These are phyloP conservation scores for Fusarium buxicola DNA, from an alignment of 2,329 filamentous ascomycete species.

Conservation along the genomic window DNA sequence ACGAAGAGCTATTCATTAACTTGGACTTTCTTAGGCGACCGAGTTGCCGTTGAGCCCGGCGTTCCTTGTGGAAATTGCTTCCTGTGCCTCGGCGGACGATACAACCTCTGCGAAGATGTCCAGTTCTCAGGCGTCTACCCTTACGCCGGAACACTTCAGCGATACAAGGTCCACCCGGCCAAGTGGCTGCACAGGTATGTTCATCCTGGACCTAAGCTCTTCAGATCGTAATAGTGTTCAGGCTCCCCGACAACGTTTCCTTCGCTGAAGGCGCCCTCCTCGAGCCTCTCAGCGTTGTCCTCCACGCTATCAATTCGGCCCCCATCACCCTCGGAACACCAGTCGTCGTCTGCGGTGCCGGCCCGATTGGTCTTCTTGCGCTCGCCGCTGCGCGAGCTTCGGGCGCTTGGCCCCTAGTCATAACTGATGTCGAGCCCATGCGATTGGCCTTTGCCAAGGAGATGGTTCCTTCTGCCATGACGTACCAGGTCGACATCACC, in stretches of 20 bases:
- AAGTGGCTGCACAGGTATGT: slow-evolving; percentile 66
- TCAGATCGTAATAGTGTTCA: slow-evolving; percentile 10
- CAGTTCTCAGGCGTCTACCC: slow-evolving; percentile 72
- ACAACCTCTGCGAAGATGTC: slow-evolving; percentile 73
- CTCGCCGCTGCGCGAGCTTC: slow-evolving; percentile 69
- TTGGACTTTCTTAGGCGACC: slow-evolving; percentile 59
- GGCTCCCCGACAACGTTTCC: slow-evolving; percentile 65
- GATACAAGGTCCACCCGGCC: slow-evolving; percentile 71
- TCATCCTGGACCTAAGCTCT: background rate
- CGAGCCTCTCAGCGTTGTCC: slow-evolving; percentile 72
- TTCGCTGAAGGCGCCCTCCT: slow-evolving; percentile 72
- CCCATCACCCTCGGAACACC: slow-evolving; percentile 66
- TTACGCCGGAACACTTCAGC: slow-evolving; percentile 68
- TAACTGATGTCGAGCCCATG: slow-evolving; percentile 70
- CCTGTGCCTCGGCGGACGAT: slow-evolving; percentile 68
- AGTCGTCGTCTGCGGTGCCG: slow-evolving; percentile 70
- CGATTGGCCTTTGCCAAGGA: slow-evolving; percentile 68
- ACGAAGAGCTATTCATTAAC: background rate
- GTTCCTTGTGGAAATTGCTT: slow-evolving; percentile 72
- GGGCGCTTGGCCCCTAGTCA: slow-evolving; percentile 71
- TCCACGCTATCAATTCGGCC: slow-evolving; percentile 68
- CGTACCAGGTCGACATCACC: slow-evolving; percentile 63
- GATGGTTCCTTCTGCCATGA: slow-evolving; percentile 65
- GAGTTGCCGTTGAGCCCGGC: slow-evolving; percentile 75
- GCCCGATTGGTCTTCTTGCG: slow-evolving; percentile 71